These are phyloP conservation scores for Coelastrella sp. DNA, from an alignment of 139 green algal species.

Conservation along the genomic window DNA sequence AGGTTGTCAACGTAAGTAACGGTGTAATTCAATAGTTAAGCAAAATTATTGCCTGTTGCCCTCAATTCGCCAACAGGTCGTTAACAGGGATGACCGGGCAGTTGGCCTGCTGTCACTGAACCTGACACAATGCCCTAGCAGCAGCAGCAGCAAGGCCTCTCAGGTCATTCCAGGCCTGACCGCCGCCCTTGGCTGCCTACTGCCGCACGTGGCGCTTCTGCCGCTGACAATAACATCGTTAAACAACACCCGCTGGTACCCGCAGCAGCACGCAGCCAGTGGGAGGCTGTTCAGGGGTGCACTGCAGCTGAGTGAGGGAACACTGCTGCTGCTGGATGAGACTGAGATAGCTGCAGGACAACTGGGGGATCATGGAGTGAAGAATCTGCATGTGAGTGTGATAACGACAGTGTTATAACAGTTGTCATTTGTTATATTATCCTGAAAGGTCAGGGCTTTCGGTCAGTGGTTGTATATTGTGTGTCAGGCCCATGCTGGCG, in stretches of 20 bases:
- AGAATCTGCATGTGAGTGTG: slow-evolving; percentile 55
- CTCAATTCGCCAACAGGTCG: neutral
- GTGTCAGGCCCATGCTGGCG: neutral
- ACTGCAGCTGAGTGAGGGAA: slow-evolving; percentile 74
- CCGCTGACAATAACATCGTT: slow-evolving; percentile 51
- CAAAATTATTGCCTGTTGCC: neutral
- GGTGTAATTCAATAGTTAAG: neutral
- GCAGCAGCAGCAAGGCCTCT: neutral
- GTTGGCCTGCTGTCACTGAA: slow-evolving; percentile 50
- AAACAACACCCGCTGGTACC: slow-evolving; percentile 51
- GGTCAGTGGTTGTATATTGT: neutral
- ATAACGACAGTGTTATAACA: neutral
- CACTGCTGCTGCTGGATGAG: slow-evolving; percentile 81
- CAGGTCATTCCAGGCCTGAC: slow-evolving; percentile 39
- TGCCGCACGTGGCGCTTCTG: slow-evolving; percentile 52
- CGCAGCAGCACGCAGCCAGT: slow-evolving; percentile 25
- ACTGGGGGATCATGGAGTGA: slow-evolving; percentile 66
- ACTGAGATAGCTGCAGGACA: slow-evolving; percentile 67
- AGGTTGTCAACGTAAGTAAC: neutral
- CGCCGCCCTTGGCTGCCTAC: slow-evolving; percentile 44
- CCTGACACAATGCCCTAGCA: slow-evolving; percentile 49
- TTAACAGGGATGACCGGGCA: neutral
- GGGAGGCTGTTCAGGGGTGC: slow-evolving; percentile 30
- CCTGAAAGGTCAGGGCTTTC: too few species aligned
- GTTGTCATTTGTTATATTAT: neutral